These are phyloP conservation scores for Parachaetomium inaequale DNA, from an alignment of 495 filamentous ascomycete species.

Conservation along the genomic window DNA sequence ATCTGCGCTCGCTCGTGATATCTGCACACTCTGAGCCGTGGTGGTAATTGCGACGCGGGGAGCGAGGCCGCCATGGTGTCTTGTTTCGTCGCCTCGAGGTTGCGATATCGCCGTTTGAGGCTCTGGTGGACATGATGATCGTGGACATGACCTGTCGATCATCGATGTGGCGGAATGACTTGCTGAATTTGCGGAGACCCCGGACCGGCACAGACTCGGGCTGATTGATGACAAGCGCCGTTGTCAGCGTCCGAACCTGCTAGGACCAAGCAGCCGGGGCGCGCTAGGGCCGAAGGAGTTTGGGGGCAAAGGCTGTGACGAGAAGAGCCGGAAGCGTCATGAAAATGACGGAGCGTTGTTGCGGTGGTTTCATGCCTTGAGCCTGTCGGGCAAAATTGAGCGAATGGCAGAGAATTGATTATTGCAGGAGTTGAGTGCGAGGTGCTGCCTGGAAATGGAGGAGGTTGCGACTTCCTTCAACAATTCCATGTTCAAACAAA, in stretches of 20 bases:
- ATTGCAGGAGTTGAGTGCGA: not conserved
- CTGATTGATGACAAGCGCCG: constrained; percentile 11
- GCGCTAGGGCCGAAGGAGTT: constrained; percentile 2
- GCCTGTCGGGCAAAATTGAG: no score
- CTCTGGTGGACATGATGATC: not conserved
- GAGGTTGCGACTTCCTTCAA: not conserved
- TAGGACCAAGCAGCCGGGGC: constrained; percentile 4
- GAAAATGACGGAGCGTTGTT: not conserved
- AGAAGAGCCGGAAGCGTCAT: not conserved
- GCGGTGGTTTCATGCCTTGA: not conserved
- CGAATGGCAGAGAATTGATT: not conserved
- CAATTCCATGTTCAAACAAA: not conserved
- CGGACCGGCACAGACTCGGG: not conserved
- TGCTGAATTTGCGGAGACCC: not conserved
- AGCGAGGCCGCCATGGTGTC: not conserved
- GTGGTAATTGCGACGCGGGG: not conserved
- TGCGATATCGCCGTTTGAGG: constrained; percentile 5
- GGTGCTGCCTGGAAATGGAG: not conserved
- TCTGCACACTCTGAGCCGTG: not conserved
- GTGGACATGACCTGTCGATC: constrained; percentile 7
- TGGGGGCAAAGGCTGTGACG: not conserved
- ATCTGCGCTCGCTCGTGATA: constrained; percentile 4
- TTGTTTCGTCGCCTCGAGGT: not conserved
- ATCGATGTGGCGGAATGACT: not conserved
- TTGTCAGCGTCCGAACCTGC: constrained; percentile 1